These are phyloP conservation scores for Cladosporium sp. DNA, from an alignment of 2,329 filamentous ascomycete genomes.

Conservation along the genomic window DNA sequence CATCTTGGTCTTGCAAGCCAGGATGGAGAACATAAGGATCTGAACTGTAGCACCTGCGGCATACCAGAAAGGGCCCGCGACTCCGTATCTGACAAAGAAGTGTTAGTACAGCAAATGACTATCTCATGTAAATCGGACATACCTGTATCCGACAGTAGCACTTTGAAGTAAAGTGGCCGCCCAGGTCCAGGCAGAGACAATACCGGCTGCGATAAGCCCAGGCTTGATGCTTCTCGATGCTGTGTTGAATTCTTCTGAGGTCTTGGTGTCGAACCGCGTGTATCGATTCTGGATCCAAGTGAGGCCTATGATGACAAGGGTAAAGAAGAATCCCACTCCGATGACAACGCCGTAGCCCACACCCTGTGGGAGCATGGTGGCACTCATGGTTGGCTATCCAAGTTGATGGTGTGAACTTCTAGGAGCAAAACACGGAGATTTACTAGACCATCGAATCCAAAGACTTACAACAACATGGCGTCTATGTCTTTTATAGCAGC, in stretches of 20 bases:
- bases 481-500: neutral
- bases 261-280: constrained; percentile 57
- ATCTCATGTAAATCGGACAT: neutral
- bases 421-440: too few relatives aligned
- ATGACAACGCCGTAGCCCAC: constrained; percentile 72
- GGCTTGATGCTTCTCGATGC: constrained; percentile 83
- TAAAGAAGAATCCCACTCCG: constrained; percentile 67
- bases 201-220: constrained; percentile 76
- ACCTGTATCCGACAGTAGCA: constrained; percentile 29
- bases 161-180: constrained; percentile 33
- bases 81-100: constrained; percentile 27
- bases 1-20: constrained; percentile 39
- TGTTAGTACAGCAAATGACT: neutral
- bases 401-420: neutral
- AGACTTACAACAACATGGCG: neutral
- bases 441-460: too few relatives aligned
- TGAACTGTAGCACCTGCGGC: constrained; percentile 40
- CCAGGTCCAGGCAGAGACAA: constrained; percentile 86
- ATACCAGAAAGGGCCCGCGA: constrained; percentile 32
- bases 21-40: constrained; percentile 40
- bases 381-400: neutral
- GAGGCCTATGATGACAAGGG: constrained; percentile 35
- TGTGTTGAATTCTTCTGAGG: constrained; percentile 86
- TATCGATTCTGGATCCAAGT: constrained; percentile 38
- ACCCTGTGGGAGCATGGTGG: constrained; percentile 16